Base-by-base conservation (phyloP, 805 yeast species). In the Zygotorulaspora danielsina region DNA sequence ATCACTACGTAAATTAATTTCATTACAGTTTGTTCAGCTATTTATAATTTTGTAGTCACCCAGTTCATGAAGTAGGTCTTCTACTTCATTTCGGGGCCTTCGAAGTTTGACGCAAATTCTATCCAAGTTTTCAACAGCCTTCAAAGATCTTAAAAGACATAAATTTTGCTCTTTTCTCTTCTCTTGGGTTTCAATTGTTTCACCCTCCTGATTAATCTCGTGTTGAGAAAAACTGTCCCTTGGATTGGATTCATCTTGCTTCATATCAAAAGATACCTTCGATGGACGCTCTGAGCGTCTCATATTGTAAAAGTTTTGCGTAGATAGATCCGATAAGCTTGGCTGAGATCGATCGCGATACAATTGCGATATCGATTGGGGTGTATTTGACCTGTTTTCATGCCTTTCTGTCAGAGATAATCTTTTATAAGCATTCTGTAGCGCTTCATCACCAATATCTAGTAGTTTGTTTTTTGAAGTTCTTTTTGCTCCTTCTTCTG, bases 31-130 rank as follows among this genome's bases (percentile, higher is more conserved):
- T 7, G n/a, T 13, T 54, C 44, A 67, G 37, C 63, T 54, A 44
- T 70, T 73, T 2, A 77, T 64, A 10, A 74, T 56, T 36, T 63
- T 70, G 63, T 75, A 76, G 12, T 72, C 73, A 1, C 79, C 79
- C 20, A 78, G 59, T 21, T 61, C 60, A 21, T 65, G 57, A n/a
- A 79, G 42, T 3, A 75, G 38, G 2, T 51, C 53, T 49, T 79
- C 82, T 1, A 83, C 75, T 19, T 79, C 81, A 15, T 56, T 57
- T 32, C 77, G 65, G 7, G 83, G 71, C 52, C 71, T 70, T 33
- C 71, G 75, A 50, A 85, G 64, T 42, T 78, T 82, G 0, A 90
- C 84, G 53, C 90, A 81, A 2, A 86, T 79, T 3, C 75, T 67
- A 51, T 82, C 90, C 47, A 79, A 68, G 45, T 72, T 73, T 36